Conservation (phyloP, 495 filamentous ascomycete genomes). For the Immersiella caudata region DNA sequence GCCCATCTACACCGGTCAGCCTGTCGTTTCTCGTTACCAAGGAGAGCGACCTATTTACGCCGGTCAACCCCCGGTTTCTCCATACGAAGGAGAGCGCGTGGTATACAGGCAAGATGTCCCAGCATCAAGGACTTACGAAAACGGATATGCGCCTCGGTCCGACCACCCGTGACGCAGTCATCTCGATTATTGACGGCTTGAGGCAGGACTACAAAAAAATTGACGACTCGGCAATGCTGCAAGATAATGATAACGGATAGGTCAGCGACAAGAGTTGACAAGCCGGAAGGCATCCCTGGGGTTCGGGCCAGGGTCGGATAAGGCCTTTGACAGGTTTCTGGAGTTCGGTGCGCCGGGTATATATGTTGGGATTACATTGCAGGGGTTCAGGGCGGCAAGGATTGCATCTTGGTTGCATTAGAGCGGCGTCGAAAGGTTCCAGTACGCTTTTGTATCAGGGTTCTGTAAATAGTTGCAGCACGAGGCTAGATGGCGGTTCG, state of each 20-base stretch:
- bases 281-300: neutral
- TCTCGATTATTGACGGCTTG: neutral
- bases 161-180: neutral
- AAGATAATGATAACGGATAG: neutral
- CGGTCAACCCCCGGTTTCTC: too few relatives aligned
- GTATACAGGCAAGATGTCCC: neutral
- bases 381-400: neutral
- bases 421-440: slow-evolving; percentile 16
- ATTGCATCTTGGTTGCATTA: slow-evolving; percentile 15
- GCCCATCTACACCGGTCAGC: too few relatives aligned
- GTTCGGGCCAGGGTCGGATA: neutral
- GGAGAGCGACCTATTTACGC: neutral
- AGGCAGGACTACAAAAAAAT: neutral
- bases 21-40: too few relatives aligned
- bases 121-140: neutral
- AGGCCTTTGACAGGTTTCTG: neutral
- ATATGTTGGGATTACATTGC: slow-evolving; percentile 1
- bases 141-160: neutral
- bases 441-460: neutral
- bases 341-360: neutral
- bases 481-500: neutral
- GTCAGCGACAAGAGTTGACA: neutral
- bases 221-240: neutral
- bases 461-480: neutral
- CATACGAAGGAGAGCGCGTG: neutral